These are phyloP conservation scores for Emmonsia crescens DNA, from an alignment of 2,329 filamentous ascomycete genomes.

Conservation along the genomic window DNA sequence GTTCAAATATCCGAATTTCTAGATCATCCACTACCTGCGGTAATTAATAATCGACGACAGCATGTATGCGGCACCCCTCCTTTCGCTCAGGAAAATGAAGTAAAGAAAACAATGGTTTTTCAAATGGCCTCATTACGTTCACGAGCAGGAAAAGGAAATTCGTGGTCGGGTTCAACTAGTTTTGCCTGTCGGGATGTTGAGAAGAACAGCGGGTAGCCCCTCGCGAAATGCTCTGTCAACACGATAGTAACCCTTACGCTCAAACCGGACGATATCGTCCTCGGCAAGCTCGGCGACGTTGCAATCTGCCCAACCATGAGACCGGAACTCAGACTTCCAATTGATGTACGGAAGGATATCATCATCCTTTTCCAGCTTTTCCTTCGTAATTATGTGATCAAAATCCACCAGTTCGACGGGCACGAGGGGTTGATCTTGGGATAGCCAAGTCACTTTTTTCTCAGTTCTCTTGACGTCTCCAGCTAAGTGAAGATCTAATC, in stretches of 20 bases:
- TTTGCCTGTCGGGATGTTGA: conserved; percentile 52
- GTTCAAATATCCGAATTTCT: no score
- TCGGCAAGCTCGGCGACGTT: conserved; percentile 64
- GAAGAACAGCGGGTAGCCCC: conserved; percentile 45
- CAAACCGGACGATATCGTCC: conserved; percentile 79
- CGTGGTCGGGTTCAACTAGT: conserved; percentile 11
- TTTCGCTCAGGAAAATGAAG: background rate
- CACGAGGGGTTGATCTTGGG: conserved; percentile 58
- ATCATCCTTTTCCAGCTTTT: conserved; percentile 74
- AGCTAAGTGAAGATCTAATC: conserved; percentile 67
- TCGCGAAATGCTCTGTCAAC: conserved; percentile 30
- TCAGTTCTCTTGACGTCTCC: conserved; percentile 81
- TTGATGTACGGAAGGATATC: conserved; percentile 64
- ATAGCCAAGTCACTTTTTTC: conserved; percentile 87
- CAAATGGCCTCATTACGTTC: background rate
- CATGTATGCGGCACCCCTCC: no score
- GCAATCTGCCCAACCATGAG: conserved; percentile 61
- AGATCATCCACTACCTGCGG: no score
- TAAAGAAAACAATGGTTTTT: background rate
- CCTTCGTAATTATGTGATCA: conserved; percentile 76
- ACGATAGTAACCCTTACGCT: conserved; percentile 61
- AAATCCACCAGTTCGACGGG: conserved; percentile 71
- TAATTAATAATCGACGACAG: no score
- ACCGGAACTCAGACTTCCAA: conserved; percentile 57
- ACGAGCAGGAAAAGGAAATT: no score